Conservation (phyloP, 2,329 filamentous ascomycete species). For the Alternaria ventricosa region DNA sequence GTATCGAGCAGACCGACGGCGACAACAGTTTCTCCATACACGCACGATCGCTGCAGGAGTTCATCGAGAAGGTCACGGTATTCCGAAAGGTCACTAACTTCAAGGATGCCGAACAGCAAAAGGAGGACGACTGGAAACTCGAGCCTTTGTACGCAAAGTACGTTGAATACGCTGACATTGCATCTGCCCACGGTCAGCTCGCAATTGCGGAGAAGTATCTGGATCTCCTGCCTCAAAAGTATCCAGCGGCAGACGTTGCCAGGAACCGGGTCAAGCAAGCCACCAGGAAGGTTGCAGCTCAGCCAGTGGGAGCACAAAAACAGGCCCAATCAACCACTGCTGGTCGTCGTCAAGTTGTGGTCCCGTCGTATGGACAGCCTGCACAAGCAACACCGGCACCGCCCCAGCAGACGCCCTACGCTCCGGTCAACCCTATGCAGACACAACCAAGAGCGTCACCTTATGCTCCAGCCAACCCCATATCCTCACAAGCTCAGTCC, state of each 20-base stretch:
- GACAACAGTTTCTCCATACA: constrained; percentile 92
- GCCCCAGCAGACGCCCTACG: constrained; percentile 28
- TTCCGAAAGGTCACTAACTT: constrained; percentile 96
- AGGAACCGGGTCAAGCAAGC: constrained; percentile 85
- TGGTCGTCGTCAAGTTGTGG: constrained; percentile 45
- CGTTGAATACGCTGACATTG: constrained; percentile 93
- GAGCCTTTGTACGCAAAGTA: constrained; percentile 91
- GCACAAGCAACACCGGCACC: constrained; percentile 25
- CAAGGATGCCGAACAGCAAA: constrained; percentile 74
- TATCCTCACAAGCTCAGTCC: constrained; percentile 37
- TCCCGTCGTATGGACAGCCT: constrained; percentile 42
- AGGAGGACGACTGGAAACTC: constrained; percentile 86
- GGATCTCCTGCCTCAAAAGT: constrained; percentile 80
- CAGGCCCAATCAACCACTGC: constrained; percentile 48
- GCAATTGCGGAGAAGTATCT: constrained; percentile 89
- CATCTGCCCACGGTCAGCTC: constrained; percentile 87
- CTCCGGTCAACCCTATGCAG: constrained; percentile 36
- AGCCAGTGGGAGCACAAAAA: constrained; percentile 49
- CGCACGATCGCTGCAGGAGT: constrained; percentile 83
- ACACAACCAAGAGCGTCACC: constrained; percentile 32
- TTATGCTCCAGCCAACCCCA: constrained; percentile 36
- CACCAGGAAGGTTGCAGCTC: constrained; percentile 67
- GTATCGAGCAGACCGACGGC: constrained; percentile 70
- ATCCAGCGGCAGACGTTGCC: constrained; percentile 86
- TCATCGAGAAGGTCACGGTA: constrained; percentile 97